Evolutionary conservation across 2,329 filamentous ascomycete species (phyloP), one percentile per base, ranked within the genome.

Genomic region (Alternaria sp.): DNA sequence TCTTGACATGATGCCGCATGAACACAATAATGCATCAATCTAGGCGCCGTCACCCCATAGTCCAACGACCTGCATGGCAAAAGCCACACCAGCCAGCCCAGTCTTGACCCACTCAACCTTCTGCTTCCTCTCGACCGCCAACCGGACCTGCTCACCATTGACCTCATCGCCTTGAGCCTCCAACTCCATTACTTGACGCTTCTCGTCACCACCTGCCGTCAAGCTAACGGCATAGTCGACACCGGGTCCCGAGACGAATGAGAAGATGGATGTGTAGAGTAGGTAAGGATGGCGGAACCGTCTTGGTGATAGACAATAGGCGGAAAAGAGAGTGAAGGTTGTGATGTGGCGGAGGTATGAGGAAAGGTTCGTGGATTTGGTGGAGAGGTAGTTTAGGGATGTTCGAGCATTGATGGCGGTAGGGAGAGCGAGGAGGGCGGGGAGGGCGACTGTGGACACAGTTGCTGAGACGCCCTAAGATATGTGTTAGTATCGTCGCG

Each of bases 401-500:
- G 73, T 71, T 76, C 96, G 89, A 69, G 91, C 89, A 74, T 88
- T 88, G 59, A 86, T 83, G 49, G 94, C 91, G 52, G 91, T 92
- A 9, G 93, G 91, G 49, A 97, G 90, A 55, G 88, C 86, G 70
- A 94, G 88, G 57, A 97, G 88, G 6, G 91, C 86, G 18, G 94
- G 94, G 61, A 96, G 87, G 26, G 92, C 89, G 65, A 96, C 82
- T 61, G 88, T 87, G 22, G 90, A 90, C 69, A 95, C 87, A 48
- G 93, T 91, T 82, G 94, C 96, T 52, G 94, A 96, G 61, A 95
- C 86, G 79, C 94, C 94, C 94, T 97, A 72, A 51, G 12, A 22
- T n/a, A 36, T 11, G 34, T 26, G 52, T 65, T 46, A 63, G 54
- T 51, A 54, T 59, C 42, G 9, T 5, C 24, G 4, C 5, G 9